Base-by-base conservation (phyloP, 768 basidiomycete genomes). In the Rhodotorula toruloides region DNA sequence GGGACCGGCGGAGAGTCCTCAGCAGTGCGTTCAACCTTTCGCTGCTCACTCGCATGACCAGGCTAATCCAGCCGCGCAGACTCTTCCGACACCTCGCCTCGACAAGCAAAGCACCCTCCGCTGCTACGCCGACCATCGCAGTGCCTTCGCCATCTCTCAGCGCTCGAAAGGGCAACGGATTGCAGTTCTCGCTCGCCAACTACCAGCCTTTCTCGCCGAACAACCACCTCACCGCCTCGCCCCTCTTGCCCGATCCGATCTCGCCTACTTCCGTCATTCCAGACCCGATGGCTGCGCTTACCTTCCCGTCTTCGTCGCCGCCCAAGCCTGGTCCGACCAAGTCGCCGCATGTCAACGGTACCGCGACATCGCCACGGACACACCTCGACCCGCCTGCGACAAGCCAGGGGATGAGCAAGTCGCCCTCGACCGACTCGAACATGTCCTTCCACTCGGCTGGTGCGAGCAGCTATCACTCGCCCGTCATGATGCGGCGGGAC, bases 401-500 rank as follows among this genome's bases (percentile, higher is more conserved):
- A 46, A 14, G 25, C 13, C 48, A 58, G 46, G 17, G 4, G 6
- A 58, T 63, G 52, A 22, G 42, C 55, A 63, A 58, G 25, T 63
- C 58, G n/a, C 31, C 54, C 27, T 58, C 69, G 48, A 27, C 47
- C 6, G 61, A 59, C 27, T 62, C 69, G 39, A n/a, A 31, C n/a
- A 46, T 16, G 9, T 54, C 61, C 16, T 47, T 57, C 34, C 54
- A 34, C 19, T 61, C 56, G 3, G 42, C 49, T 22, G 56, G 49
- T 2, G 44, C 49, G 34, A 55, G 55, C 59, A 56, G 59, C 64
- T 70, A 65, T 44, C 50, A 65, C 46, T 71, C 70, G 14, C 47
- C 61, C 25, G 46, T 43, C 14, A 8, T 52, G 52, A 70, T 66
- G 68, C 47, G 29, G 19, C 47, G 65, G 3, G 62, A 47, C n/a